These are phyloP conservation scores for Jamesozyma hellenica DNA, from an alignment of 805 yeast genomes.

Conservation along the genomic window DNA sequence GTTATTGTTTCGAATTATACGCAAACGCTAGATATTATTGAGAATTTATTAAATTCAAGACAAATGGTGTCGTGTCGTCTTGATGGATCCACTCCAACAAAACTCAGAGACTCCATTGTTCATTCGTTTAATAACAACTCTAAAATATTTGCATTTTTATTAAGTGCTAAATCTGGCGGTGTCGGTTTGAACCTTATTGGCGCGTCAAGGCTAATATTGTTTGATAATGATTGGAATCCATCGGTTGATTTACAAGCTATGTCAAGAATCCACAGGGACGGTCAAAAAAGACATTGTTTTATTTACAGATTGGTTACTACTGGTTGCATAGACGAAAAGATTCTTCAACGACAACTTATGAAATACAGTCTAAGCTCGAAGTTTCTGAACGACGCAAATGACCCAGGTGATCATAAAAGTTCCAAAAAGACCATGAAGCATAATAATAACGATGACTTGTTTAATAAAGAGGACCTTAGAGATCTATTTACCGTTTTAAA, in stretches of 20 bases:
- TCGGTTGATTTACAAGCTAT: constrained; percentile 86
- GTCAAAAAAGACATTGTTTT: constrained; percentile 68
- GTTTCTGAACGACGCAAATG: constrained; percentile 37
- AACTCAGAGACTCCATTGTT: constrained; percentile 55
- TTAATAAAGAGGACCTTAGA: constrained; percentile 56
- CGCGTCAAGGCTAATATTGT: constrained; percentile 72
- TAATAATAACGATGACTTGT: constrained; percentile 50
- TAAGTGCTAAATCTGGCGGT: constrained; percentile 91
- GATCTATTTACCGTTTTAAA: constrained; percentile 58
- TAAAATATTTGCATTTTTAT: constrained; percentile 50
- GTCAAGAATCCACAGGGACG: constrained; percentile 93
- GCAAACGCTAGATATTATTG: constrained; percentile 71
- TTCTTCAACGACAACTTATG: constrained; percentile 81
- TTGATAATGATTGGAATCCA: constrained; percentile 97
- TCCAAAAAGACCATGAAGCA: constrained; percentile 16
- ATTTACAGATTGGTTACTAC: constrained; percentile 78
- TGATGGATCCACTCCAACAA: constrained; percentile 77
- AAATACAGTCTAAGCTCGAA: constrained; percentile 70
- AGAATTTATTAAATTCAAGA: constrained; percentile 40
- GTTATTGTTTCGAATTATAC: constrained; percentile 85
- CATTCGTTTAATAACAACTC: constrained; percentile 50
- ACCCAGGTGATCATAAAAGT: neutral
- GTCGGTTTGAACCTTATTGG: constrained; percentile 85
- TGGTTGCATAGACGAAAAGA: constrained; percentile 90
- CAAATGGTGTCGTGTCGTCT: constrained; percentile 49